A percentile compares a stretch with the other conserved stretches of the same genome.
phyloP scores from a whole-genome alignment of 148 eudicot species.

The Pharnaceum exiguum region DNA sequence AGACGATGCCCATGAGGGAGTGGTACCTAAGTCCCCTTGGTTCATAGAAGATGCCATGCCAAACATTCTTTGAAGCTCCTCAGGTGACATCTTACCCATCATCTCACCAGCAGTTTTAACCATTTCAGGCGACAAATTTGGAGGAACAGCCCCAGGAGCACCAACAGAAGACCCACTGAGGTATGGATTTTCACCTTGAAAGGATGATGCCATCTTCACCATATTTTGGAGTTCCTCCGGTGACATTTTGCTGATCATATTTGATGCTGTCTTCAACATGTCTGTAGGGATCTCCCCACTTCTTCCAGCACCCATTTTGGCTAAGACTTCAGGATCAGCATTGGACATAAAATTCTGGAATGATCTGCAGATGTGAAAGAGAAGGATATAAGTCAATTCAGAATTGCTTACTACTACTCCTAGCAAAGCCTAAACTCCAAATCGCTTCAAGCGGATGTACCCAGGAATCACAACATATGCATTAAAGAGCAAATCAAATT shows the following conservation, averaged over 20 bases:
- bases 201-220: conserved; percentile 84
- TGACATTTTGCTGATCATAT: conserved; percentile 80
- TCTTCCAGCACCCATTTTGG: conserved; percentile 54
- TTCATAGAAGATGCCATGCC: conserved; percentile 72
- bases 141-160: conserved; percentile 51
- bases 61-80: conserved; percentile 81
- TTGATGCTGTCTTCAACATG: conserved; percentile 81
- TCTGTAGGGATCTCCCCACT: conserved; percentile 66
- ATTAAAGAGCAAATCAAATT: no score
- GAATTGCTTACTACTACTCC: not conserved
- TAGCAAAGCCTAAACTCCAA: no score
- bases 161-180: conserved; percentile 29
- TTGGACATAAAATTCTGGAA: conserved; percentile 75
- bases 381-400: conserved; percentile 1
- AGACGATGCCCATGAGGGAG: conserved; percentile 36
- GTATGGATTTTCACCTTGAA: conserved; percentile 56
- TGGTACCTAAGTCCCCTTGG: conserved; percentile 40
- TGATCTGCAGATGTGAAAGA: conserved; percentile 40
- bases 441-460: no score
- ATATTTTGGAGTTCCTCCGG: conserved; percentile 92
- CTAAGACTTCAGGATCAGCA: conserved; percentile 74
- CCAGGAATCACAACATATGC: no score
- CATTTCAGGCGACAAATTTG: conserved; percentile 77
- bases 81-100: conserved; percentile 91
- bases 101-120: conserved; percentile 83